phyloP scores from a whole-genome alignment of 306 rosid genomes.

The Malus asiatica region DNA sequence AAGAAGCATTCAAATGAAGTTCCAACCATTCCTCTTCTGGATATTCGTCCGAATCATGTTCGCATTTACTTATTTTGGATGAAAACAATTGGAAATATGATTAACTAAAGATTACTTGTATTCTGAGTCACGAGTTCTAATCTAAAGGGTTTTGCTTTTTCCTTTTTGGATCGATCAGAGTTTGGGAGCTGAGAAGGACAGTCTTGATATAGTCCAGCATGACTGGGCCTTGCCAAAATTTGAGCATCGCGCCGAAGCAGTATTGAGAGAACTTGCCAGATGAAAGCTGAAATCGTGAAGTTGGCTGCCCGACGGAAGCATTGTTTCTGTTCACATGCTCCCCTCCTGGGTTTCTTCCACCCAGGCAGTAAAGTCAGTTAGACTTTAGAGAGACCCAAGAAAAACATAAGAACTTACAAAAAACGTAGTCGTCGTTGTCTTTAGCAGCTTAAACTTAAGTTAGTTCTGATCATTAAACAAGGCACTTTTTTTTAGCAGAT shows the following conservation, averaged over 20 bases:
- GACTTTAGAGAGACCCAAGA: not conserved
- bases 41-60: not conserved
- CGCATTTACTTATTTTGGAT: not conserved
- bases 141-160: not conserved
- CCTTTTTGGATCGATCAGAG: constrained; percentile 40
- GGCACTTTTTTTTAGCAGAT: not conserved
- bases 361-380: not conserved
- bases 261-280: constrained; percentile 43
- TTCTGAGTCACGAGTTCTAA: not conserved
- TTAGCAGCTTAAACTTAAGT: not conserved
- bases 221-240: constrained; percentile 87
- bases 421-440: not conserved
- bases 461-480: not conserved
- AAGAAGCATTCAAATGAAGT: not conserved
- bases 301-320: not conserved
- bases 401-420: not conserved
- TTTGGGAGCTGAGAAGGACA: constrained; percentile 86
- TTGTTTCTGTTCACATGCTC: not conserved
- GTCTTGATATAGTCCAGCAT: constrained; percentile 93
- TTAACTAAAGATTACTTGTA: not conserved
- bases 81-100: not conserved
- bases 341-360: not conserved
- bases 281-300: constrained; percentile 19
- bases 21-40: not conserved
- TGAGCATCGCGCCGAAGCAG: constrained; percentile 85